Percentiles rank a stretch among this genome's conserved stretches.
These are phyloP conservation scores for Aspergillus eucalypticola DNA, from an alignment of 2,329 filamentous ascomycete species.

Conservation along the genomic window DNA sequence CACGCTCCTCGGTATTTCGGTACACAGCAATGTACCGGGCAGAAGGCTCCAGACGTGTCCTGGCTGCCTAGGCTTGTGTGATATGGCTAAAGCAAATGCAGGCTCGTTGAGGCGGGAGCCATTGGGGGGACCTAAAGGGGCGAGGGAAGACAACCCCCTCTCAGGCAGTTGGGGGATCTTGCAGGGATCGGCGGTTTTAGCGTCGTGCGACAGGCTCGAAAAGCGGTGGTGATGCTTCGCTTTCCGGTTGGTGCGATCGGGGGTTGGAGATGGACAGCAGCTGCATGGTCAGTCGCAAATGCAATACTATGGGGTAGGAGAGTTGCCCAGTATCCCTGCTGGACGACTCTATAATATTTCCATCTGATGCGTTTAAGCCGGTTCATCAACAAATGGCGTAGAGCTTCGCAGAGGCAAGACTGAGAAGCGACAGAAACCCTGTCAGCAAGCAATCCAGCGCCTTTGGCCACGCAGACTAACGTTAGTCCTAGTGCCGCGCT, in stretches of 20 bases:
- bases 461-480: not conserved
- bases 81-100: not conserved
- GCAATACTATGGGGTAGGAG: not conserved
- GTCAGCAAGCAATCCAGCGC: not conserved
- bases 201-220: not conserved
- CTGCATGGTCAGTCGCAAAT: not conserved
- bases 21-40: not conserved
- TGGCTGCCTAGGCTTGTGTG: not conserved
- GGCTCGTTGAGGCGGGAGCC: not conserved
- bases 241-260: not conserved
- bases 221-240: not conserved
- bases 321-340: not conserved
- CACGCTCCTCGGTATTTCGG: not conserved
- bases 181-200: slow-evolving; percentile 6
- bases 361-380: not conserved
- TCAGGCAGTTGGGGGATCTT: not conserved
- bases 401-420: not conserved
- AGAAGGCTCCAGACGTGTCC: not conserved
- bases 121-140: not conserved
- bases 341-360: not conserved
- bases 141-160: not conserved
- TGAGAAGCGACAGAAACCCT: not conserved
- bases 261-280: not conserved
- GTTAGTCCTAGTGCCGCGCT: slow-evolving; percentile 1
- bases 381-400: too few relatives aligned